Evolutionary conservation across 2,329 filamentous ascomycete genomes (phyloP).

Genomic region (Aureobasidium sp.): DNA sequence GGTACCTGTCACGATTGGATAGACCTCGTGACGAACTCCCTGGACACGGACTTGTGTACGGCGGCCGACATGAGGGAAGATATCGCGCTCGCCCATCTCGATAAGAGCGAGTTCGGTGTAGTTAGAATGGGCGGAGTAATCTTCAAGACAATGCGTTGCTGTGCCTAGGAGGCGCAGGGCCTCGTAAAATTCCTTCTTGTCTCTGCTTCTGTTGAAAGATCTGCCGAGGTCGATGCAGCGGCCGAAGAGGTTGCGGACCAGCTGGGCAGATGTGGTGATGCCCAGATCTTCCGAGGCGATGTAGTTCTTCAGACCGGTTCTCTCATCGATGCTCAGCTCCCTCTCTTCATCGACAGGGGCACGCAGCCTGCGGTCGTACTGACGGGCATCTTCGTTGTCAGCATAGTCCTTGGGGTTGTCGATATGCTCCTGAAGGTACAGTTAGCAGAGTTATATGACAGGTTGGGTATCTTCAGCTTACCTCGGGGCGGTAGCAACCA

Average conservation of each 20-base stretch:
- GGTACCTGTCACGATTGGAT: constrained; percentile 45
- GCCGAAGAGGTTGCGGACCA: constrained; percentile 33
- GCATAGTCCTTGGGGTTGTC: constrained; percentile 20
- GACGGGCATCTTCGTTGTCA: constrained; percentile 58
- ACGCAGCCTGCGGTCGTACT: constrained; percentile 72
- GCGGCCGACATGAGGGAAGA: constrained; percentile 44
- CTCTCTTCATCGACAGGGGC: constrained; percentile 53
- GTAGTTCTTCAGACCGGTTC: constrained; percentile 98
- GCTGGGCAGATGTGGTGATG: constrained; percentile 86
- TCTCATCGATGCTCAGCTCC: constrained; percentile 36
- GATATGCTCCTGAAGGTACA: constrained; percentile 36
- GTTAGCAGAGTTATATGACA: no score
- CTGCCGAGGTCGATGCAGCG: constrained; percentile 41
- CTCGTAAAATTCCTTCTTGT: constrained; percentile 37
- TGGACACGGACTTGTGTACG: constrained; percentile 36
- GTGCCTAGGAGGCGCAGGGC: constrained; percentile 43
- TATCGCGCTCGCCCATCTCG: constrained; percentile 42
- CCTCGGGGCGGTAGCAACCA: constrained; percentile 40
- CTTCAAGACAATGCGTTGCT: constrained; percentile 45
- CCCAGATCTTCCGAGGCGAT: constrained; percentile 82
- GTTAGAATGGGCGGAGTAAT: constrained; percentile 48
- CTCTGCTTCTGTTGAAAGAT: constrained; percentile 35
- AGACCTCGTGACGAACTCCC: constrained; percentile 35
- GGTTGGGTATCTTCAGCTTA: no score
- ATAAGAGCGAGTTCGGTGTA: constrained; percentile 45